Conservation (phyloP, 2,329 filamentous ascomycete species). For the Aspergillus pseudoviridinutans region DNA sequence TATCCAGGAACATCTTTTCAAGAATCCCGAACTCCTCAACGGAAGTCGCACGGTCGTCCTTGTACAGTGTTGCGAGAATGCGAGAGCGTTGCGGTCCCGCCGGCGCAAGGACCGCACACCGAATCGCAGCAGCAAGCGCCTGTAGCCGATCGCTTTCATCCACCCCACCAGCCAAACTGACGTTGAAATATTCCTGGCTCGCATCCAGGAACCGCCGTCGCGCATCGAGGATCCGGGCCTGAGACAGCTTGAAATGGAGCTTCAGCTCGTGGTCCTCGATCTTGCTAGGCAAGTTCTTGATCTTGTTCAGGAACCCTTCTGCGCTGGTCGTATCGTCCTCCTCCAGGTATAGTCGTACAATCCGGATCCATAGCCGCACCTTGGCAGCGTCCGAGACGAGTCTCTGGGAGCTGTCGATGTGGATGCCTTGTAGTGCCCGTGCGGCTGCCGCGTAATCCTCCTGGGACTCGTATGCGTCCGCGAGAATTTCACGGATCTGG, state of each 20-base stretch:
- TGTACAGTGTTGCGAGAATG: conserved; percentile 79
- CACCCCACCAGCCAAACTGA: conserved; percentile 74
- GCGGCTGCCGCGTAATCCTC: conserved; percentile 80
- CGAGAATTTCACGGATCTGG: conserved; percentile 72
- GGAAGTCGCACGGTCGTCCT: conserved; percentile 76
- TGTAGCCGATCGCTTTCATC: conserved; percentile 81
- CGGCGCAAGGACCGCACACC: conserved; percentile 86
- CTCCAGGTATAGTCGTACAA: conserved; percentile 90
- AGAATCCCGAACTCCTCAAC: conserved; percentile 81
- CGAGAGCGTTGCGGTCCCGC: conserved; percentile 81
- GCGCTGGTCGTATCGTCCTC: conserved; percentile 85
- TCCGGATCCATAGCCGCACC: conserved; percentile 83
- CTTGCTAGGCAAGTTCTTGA: conserved; percentile 83
- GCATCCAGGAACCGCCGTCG: conserved; percentile 87
- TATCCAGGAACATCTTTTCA: conserved; percentile 96
- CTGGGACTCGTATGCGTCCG: conserved; percentile 74
- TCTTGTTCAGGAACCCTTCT: conserved; percentile 85
- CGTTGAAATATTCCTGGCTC: conserved; percentile 79
- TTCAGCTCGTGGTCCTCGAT: conserved; percentile 69
- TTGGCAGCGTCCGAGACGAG: conserved; percentile 78
- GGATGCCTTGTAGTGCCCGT: conserved; percentile 73
- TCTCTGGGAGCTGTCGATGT: conserved; percentile 83
- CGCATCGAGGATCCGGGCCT: conserved; percentile 89
- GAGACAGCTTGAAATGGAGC: conserved; percentile 83
- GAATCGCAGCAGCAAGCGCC: conserved; percentile 80